Conservation (phyloP, 805 yeast species). For the Candida arabinofermentans region DNA sequence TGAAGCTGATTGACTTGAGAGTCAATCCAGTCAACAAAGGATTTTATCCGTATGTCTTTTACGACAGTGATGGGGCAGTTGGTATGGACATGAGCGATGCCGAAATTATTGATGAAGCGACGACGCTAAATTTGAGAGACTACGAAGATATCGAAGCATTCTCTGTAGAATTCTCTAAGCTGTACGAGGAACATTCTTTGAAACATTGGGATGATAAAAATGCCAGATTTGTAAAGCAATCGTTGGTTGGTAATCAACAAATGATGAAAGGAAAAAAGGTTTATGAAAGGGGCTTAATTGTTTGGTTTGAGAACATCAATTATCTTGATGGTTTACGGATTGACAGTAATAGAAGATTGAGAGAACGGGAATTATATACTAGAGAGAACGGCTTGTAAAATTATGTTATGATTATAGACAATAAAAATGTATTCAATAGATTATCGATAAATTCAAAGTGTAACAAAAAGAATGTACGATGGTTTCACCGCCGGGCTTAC, state of each 20-base stretch:
- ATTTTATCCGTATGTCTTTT: slow-evolving; percentile 51
- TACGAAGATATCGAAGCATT: slow-evolving; percentile 52
- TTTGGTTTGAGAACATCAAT: slow-evolving; percentile 25
- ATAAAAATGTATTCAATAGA: too few relatives aligned
- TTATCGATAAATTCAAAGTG: too few relatives aligned
- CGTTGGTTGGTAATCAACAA: not conserved
- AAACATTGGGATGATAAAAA: slow-evolving; percentile 41
- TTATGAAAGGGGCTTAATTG: slow-evolving; percentile 20
- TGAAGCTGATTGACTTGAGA: slow-evolving; percentile 43
- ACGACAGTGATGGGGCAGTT: slow-evolving; percentile 33
- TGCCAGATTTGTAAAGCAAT: slow-evolving; percentile 10
- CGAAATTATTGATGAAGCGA: slow-evolving; percentile 20
- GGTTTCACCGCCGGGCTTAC: not conserved
- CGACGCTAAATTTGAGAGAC: slow-evolving; percentile 40
- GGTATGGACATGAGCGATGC: slow-evolving; percentile 9
- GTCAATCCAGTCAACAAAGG: slow-evolving; percentile 45
- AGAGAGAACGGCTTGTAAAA: not conserved
- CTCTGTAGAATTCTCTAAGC: slow-evolving; percentile 40
- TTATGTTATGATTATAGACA: not conserved
- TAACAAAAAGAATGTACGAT: too few relatives aligned
- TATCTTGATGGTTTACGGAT: slow-evolving; percentile 27
- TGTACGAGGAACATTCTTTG: slow-evolving; percentile 30
- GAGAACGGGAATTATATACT: slow-evolving; percentile 4
- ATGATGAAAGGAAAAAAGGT: slow-evolving; percentile 1
- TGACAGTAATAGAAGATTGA: slow-evolving; percentile 11